Percentiles rank a stretch among this genome's conserved stretches.
phyloP scores from a whole-genome alignment of 2,329 filamentous ascomycete genomes.

The Cladosporium cucumerinum region DNA sequence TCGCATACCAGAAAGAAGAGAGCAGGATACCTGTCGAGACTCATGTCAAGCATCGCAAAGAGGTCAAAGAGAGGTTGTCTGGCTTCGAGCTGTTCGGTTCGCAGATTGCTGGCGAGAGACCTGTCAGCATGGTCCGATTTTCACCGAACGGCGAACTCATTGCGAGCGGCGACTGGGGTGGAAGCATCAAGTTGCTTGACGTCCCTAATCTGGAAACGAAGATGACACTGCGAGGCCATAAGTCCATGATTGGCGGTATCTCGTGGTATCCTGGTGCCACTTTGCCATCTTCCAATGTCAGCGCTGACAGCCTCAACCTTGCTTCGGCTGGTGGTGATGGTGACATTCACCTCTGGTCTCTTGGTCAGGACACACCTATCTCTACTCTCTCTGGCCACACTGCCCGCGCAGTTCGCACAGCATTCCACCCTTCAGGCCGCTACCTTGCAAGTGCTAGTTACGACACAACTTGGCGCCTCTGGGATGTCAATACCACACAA shows the following conservation, averaged over 20 bases:
- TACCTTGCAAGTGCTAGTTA: conserved; percentile 92
- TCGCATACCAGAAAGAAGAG: conserved; percentile 75
- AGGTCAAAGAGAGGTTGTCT: conserved; percentile 76
- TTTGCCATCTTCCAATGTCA: conserved; percentile 65
- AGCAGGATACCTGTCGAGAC: conserved; percentile 79
- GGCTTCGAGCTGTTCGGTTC: conserved; percentile 89
- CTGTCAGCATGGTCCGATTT: conserved; percentile 88
- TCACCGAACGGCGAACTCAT: conserved; percentile 79
- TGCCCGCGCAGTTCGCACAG: conserved; percentile 83
- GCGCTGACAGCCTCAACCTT: conserved; percentile 69
- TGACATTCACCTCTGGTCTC: conserved; percentile 83
- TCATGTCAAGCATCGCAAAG: conserved; percentile 88
- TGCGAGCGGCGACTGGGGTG: conserved; percentile 90
- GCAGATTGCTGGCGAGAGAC: conserved; percentile 85
- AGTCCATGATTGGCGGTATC: conserved; percentile 82
- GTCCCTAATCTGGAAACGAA: conserved; percentile 79
- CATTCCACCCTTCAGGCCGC: conserved; percentile 87
- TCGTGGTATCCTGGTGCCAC: conserved; percentile 87
- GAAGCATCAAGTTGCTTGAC: conserved; percentile 79
- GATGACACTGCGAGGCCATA: conserved; percentile 75
- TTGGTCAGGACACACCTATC: conserved; percentile 80
- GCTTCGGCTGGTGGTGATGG: conserved; percentile 89
- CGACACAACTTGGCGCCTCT: conserved; percentile 94
- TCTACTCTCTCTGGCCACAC: conserved; percentile 79
- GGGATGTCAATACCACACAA: conserved; percentile 37